Base-by-base conservation (phyloP, 2,329 filamentous ascomycete species). In the Arthrobotrys conoides region DNA sequence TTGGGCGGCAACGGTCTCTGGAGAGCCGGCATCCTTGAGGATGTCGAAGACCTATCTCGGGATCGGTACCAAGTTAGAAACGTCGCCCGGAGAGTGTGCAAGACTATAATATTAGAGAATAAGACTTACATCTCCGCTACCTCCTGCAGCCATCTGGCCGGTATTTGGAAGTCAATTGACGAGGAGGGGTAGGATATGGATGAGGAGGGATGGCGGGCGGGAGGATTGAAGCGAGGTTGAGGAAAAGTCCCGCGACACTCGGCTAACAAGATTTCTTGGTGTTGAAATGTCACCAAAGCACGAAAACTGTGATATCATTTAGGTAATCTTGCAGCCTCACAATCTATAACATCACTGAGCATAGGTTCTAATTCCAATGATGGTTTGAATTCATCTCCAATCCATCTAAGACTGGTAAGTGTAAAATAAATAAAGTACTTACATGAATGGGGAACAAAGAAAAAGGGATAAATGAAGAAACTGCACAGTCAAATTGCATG, bases 31-130 rank as follows among this genome's bases (percentile, higher is more conserved):
- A 83, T 88, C 86, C 84, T 87, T 87, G 81, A 90, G 86, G 83
- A 86, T 87, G 83, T 88, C 87, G 85, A 90, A 89, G 85, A 90
- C 86, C 89, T 90, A 83, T 71, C 71, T 27, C n/a, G n/a, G 61
- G 59, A 38, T 9, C 27, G 30, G n/a, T 36, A 38, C 9, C 67
- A 55, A 46, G 49, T 41, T 10, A 64, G 48, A 44, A 82, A 66
- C 84, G 61, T 33, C 27, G 27, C 30, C n/a, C 24, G 8, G 16
- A 5, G 36, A 5, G 6, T n/a, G 33, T 18, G 22, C 22, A 41
- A 30, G 16, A 65, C n/a, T 8, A 5, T 4, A 8, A 20, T 46
- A 16, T 12, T 81, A 82, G 80, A 82, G 82, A 82, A 84, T 83
- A 82, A 84, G 83, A 84, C 85, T 80, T 82, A 87, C 86, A 84